Base-by-base conservation (phyloP, 257 asterid species). In the Schizonepeta tenuifolia region DNA sequence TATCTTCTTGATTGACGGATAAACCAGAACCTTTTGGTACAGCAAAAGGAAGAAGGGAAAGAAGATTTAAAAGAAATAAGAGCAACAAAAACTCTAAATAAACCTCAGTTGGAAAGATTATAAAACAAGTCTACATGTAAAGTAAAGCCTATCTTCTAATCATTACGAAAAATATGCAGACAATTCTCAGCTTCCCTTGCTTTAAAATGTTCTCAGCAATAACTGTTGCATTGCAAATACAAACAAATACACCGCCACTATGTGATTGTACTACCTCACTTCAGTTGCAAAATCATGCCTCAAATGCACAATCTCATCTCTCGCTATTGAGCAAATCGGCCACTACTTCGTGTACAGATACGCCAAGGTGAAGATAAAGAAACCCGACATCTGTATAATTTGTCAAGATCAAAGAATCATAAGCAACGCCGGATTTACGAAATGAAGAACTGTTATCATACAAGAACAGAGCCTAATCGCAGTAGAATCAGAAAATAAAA, bases 311-410 rank as follows among this genome's bases (percentile, higher is more conserved):
- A 44, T 69, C 3, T 33, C 65, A 13, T n/a, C 43, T 8, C 50
- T 44, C 68, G 12, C 60, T 67, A 13, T 72, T 59, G 40, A 24
- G 50, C 22, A 24, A 62, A 33, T 46, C n/a, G 73, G 56, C 70
- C 10, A 70, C 85, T 81, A 90, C 89, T 90, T 90, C 43, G 90
- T 77, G 85, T 90, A 90, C 38, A 90, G 83, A 77, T 83, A 88
- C 35, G 67, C 88, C 77, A 82, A 15, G 47, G 89, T 80, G 83
- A 90, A 90, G 33, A 88, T n/a, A 51, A 88, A 85, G 86, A 88
- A 88, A 46, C 93, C 95, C 18, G 86, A 82, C 87, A 90, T 90
- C 96, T 90, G 88, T 76, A 70, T 61, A 22, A 61, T 79, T 31
- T 54, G 67, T 47, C 60, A 58, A 41, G 56, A 33, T n/a, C 75